A percentile compares a stretch with the other conserved stretches of the same genome.
phyloP scores from a whole-genome alignment of 352 stramenopile genomes.

The Phytopythium ostracodes region DNA sequence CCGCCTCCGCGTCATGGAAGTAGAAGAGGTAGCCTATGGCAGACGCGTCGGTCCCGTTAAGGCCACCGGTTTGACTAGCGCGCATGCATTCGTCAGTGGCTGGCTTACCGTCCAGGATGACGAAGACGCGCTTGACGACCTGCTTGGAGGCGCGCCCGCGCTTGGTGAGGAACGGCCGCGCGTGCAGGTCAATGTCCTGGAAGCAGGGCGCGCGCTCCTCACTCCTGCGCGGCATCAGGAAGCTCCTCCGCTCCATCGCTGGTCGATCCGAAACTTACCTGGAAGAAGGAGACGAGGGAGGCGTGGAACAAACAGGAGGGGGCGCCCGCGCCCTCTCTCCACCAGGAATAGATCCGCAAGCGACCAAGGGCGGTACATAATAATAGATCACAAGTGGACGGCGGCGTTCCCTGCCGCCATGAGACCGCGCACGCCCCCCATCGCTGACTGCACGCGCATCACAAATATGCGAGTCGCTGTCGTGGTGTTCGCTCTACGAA shows the following conservation, averaged over 20 bases:
- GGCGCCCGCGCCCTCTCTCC: neutral
- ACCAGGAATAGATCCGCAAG: neutral
- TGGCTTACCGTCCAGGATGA: conserved; percentile 58
- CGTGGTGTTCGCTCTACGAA: too few species aligned
- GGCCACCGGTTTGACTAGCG: too few species aligned
- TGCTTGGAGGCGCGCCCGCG: conserved; percentile 59
- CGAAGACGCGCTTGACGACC: conserved; percentile 69
- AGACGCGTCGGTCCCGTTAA: too few species aligned
- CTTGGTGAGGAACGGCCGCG: conserved; percentile 73
- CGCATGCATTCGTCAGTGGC: too few species aligned
- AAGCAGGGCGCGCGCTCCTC: conserved; percentile 28
- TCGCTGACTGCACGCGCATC: too few species aligned
- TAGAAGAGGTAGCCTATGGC: conserved; percentile 71
- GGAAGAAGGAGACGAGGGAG: too few species aligned
- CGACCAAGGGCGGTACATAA: neutral
- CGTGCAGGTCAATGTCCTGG: conserved; percentile 53
- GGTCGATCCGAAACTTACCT: neutral
- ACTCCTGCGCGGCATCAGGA: conserved; percentile 1
- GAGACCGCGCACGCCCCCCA: too few species aligned
- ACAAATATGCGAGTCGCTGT: too few species aligned
- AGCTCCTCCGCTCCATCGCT: conserved; percentile 7
- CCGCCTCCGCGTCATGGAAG: conserved; percentile 51
- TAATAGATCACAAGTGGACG: neutral
- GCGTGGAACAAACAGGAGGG: neutral
- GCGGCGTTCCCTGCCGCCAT: neutral